A percentile compares a stretch with the other conserved stretches of the same genome.
Evolutionary conservation across 352 stramenopile species (phyloP).

Genomic region (Phytophthora melonis): DNA sequence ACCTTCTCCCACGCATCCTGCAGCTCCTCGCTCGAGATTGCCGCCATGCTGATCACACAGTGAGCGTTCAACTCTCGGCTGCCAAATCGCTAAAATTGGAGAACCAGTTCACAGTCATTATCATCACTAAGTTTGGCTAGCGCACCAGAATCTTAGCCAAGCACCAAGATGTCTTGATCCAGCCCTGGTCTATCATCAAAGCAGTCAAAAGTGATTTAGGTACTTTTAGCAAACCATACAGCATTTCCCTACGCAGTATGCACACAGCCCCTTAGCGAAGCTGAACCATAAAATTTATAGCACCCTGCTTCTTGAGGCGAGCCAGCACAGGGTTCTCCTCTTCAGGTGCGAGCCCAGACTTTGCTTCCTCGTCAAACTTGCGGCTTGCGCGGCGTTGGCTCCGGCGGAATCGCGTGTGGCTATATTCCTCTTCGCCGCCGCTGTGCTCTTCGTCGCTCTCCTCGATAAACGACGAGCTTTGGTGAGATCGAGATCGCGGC

Average conservation of each 20-base stretch:
- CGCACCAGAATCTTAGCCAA: not conserved
- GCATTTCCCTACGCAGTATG: conserved; percentile 41
- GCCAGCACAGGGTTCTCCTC: conserved; percentile 79
- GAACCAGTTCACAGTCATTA: not conserved
- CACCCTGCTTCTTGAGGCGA: conserved; percentile 81
- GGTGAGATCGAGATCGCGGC: conserved; percentile 29
- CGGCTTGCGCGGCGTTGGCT: conserved; percentile 54
- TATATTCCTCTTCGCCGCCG: conserved; percentile 38
- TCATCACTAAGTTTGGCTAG: conserved; percentile 13
- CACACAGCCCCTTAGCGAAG: conserved; percentile 40
- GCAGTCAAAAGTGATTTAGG: conserved; percentile 33
- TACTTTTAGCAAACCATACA: conserved; percentile 35
- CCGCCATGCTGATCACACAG: conserved; percentile 45
- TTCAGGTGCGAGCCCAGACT: conserved; percentile 30
- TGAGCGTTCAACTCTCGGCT: not conserved
- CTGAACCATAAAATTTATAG: conserved; percentile 87
- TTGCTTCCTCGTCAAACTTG: conserved; percentile 61
- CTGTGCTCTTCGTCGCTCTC: conserved; percentile 40
- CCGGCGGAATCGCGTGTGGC: conserved; percentile 42
- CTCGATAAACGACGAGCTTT: conserved; percentile 42
- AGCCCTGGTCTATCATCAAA: too few species aligned
- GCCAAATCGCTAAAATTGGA: conserved; percentile 26
- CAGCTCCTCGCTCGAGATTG: conserved; percentile 70
- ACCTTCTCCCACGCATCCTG: conserved; percentile 78
- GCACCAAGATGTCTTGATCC: not conserved